Evolutionary conservation across 768 basidiomycete genomes (phyloP).

Genomic region (Sarcodon sp.): DNA sequence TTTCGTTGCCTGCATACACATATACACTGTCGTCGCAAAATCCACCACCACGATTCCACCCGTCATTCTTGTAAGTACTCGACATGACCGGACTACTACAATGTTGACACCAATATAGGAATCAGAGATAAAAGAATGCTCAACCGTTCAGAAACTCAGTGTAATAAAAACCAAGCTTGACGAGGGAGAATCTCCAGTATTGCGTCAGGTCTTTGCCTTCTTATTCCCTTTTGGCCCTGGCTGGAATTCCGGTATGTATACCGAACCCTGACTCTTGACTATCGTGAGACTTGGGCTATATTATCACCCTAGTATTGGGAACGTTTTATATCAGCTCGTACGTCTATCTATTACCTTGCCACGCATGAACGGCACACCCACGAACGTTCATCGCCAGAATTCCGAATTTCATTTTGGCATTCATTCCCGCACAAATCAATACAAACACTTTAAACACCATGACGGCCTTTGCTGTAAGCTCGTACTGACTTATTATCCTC

Average conservation of each 20-base stretch:
- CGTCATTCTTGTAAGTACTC: constrained; percentile 11
- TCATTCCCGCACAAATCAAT: constrained; percentile 84
- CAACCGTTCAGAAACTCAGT: constrained; percentile 32
- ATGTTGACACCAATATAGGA: constrained; percentile 21
- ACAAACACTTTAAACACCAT: constrained; percentile 81
- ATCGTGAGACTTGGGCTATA: neutral
- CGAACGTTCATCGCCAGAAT: constrained; percentile 7
- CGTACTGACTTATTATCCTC: neutral
- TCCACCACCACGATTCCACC: neutral
- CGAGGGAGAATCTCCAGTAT: constrained; percentile 52
- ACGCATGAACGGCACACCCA: constrained; percentile 8
- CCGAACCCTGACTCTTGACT: neutral
- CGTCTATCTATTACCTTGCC: constrained; percentile 19
- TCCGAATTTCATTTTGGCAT: constrained; percentile 90
- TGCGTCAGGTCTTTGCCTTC: constrained; percentile 69
- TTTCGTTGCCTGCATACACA: constrained; percentile 7
- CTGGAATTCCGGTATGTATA: constrained; percentile 57
- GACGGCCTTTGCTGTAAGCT: constrained; percentile 81
- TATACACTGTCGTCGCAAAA: neutral
- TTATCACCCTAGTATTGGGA: constrained; percentile 44
- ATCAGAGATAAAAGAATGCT: constrained; percentile 28
- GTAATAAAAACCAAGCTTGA: constrained; percentile 50
- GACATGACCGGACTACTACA: constrained; percentile 5
- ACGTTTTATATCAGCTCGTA: constrained; percentile 97
- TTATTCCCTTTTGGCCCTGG: constrained; percentile 87